phyloP scores from a whole-genome alignment of 176 grass and related monocot genomes.

The Aegilops bicornis region DNA sequence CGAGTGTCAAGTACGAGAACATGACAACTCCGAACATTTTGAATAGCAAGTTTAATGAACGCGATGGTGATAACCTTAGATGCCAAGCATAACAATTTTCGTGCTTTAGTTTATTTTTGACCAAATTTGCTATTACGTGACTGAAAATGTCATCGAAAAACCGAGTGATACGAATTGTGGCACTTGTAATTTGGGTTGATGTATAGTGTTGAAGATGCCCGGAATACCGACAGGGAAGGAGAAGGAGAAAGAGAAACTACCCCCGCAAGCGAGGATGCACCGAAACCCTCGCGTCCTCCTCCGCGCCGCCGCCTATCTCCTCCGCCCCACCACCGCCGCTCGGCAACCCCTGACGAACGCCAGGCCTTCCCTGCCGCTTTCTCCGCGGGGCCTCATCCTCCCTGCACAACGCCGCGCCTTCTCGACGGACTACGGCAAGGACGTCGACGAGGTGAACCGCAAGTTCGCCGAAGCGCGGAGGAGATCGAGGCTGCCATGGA shows the following conservation, averaged over 20 bases:
- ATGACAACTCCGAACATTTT: too few species aligned
- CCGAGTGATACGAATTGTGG: too few species aligned
- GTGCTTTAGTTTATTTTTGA: too few species aligned
- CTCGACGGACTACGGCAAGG: constrained; percentile 68
- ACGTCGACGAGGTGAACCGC: constrained; percentile 88
- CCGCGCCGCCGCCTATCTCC: constrained; percentile 49
- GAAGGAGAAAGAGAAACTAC: background rate
- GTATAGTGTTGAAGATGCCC: too few species aligned
- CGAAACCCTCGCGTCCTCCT: constrained; percentile 59
- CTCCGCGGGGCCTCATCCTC: background rate
- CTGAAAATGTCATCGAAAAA: too few species aligned
- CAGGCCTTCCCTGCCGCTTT: background rate
- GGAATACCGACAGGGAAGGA: background rate
- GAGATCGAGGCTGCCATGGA: constrained; percentile 97
- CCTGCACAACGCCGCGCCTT: constrained; percentile 17
- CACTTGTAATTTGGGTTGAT: too few species aligned
- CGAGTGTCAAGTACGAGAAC: too few species aligned
- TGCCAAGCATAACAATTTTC: too few species aligned
- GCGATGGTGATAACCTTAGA: too few species aligned
- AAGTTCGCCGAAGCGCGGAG: constrained; percentile 98
- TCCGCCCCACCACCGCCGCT: background rate
- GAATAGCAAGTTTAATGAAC: too few species aligned
- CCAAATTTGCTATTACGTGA: too few species aligned
- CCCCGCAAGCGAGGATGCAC: constrained; percentile 43
- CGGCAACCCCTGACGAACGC: background rate